phyloP scores from a whole-genome alignment of 2,329 filamentous ascomycete genomes.

The Monilinia aucupariae region DNA sequence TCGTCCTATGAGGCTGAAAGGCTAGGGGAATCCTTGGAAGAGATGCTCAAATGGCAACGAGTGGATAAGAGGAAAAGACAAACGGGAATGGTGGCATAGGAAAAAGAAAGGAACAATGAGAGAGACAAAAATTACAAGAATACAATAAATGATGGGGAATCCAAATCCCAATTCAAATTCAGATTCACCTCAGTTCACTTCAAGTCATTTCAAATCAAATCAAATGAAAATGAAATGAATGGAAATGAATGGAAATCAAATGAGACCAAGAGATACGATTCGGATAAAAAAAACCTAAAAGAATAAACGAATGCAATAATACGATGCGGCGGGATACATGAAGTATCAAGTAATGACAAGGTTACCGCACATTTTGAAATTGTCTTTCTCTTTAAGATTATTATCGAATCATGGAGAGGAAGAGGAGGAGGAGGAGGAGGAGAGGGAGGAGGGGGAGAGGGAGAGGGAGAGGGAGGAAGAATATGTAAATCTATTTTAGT shows the following conservation, averaged over 20 bases:
- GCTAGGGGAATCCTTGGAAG: constrained; percentile 7
- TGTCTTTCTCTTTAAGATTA: no score
- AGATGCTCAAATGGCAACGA: constrained; percentile 10
- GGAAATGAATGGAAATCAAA: background rate
- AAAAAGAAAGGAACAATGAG: background rate
- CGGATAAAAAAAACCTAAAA: background rate
- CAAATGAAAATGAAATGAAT: background rate
- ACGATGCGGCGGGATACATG: no score
- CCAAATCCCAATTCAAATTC: background rate
- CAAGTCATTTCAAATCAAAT: background rate
- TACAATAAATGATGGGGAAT: background rate
- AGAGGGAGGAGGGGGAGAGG: no score
- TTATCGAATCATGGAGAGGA: no score
- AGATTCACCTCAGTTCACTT: background rate
- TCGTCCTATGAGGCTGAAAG: constrained; percentile 16
- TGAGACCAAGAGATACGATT: background rate
- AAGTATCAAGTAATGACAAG: no score
- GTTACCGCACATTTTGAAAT: no score
- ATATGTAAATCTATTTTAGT: no score
- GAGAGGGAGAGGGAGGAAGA: no score
- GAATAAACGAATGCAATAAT: background rate
- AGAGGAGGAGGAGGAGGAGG: no score
- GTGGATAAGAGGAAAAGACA: constrained; percentile 12
- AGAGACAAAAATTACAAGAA: background rate
- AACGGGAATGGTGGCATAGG: background rate